Evolutionary conservation across 208 protist genomes (phyloP), one percentile per base, ranked within the genome.

Genomic region (Acanthamoeba lenticulata): DNA sequence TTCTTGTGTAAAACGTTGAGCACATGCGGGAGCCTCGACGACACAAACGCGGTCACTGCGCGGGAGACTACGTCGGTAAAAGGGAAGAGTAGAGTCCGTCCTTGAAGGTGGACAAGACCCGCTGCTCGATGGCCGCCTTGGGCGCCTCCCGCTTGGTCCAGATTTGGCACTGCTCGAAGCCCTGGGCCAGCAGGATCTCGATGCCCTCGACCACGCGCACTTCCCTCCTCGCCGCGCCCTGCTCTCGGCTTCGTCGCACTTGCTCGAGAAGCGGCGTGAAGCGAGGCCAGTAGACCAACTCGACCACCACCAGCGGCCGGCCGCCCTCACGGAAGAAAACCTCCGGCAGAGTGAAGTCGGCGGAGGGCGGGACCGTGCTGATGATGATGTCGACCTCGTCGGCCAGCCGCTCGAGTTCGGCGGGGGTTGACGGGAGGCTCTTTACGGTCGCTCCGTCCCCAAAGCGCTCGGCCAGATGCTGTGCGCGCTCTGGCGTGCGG

Each of bases 181-280:
- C 92, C 34, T 94, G 92, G 11, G 67, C 77, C 42, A 94, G 88
- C 42, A 94, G 47, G 36, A 94, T 62, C n/a, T 94, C 92, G 38
- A 94, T 57, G 34, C 92, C 92, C 74, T 94, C 92, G 13, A 94
- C 92, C 27, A 94, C 45, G 29, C 67, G 34, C 38, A 90, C 79
- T 69, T 45, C 42, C 52, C 29, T 32, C 90, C 36, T 86, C 4
- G 13, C 19, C 40, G 1, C 44, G 45, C 15, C 69, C 21, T 29
- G 36, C 29, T 52, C 36, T 4, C 36, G 15, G 42, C 36, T 29
- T 29, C 47, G 36, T 36, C 42, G 67, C 49, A 90, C 92, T 74
- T 94, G 92, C 27, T 94, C 40, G 29, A 94, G 29, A 11, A 94
- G 72, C 19, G 72, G 65, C 34, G 92, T 94, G 17, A n/a, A 62